These are phyloP conservation scores for Podospora pseudopauciseta DNA, from an alignment of 495 filamentous ascomycete species.

Conservation along the genomic window DNA sequence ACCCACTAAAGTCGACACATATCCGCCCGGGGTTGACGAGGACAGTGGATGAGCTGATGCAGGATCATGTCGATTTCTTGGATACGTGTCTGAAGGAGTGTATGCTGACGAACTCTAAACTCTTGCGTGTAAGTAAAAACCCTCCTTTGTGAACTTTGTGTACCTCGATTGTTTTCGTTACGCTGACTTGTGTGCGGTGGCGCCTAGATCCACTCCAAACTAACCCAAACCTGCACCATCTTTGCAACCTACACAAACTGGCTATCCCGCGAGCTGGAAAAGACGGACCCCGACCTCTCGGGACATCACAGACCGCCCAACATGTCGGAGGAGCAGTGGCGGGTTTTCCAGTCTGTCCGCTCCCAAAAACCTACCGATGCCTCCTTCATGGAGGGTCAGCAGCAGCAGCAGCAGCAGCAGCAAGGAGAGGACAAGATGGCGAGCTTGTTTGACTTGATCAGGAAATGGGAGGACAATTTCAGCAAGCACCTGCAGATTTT, in stretches of 20 bases:
- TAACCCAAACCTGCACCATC: slow-evolving; percentile 87
- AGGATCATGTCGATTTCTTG: slow-evolving; percentile 97
- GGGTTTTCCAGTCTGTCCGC: slow-evolving; percentile 41
- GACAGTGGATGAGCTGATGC: slow-evolving; percentile 97
- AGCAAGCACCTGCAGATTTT: slow-evolving; percentile 84
- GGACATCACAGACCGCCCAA: slow-evolving; percentile 47
- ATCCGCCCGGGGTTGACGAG: slow-evolving; percentile 50
- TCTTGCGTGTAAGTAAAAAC: slow-evolving; percentile 66
- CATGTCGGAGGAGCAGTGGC: slow-evolving; percentile 55
- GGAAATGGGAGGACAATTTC: slow-evolving; percentile 90
- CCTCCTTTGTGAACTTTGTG: background rate
- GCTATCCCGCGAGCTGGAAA: slow-evolving; percentile 73
- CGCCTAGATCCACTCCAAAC: slow-evolving; percentile 84
- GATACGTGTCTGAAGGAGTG: slow-evolving; percentile 98
- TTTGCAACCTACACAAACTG: slow-evolving; percentile 82
- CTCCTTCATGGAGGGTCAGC: background rate
- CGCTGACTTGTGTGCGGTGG: no score
- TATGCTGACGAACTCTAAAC: slow-evolving; percentile 94
- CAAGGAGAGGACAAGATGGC: slow-evolving; percentile 48
- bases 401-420: no score
- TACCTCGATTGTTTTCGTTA: no score
- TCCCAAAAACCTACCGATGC: slow-evolving; percentile 21
- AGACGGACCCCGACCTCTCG: slow-evolving; percentile 69
- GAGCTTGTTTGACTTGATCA: slow-evolving; percentile 78
- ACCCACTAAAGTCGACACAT: background rate